These are phyloP conservation scores for Astrothelium macrocarpum DNA, from an alignment of 495 filamentous ascomycete species.

Conservation along the genomic window DNA sequence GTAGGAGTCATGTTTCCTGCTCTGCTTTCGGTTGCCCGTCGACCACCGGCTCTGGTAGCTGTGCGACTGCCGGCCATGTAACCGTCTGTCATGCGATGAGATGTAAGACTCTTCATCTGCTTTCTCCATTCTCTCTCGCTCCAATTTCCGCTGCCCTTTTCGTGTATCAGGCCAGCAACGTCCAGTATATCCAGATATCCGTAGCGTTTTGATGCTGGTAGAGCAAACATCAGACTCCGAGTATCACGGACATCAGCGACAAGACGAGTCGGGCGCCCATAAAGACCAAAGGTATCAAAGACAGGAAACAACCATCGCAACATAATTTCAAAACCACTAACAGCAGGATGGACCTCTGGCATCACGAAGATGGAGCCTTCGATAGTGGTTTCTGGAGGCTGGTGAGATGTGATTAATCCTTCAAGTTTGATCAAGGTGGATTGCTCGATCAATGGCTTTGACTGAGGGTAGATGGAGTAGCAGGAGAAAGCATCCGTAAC, in stretches of 20 bases:
- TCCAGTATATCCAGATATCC: conserved; percentile 87
- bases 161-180: conserved; percentile 66
- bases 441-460: conserved; percentile 83
- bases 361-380: conserved; percentile 97
- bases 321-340: conserved; percentile 93
- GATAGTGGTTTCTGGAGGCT: conserved; percentile 55
- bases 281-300: conserved; percentile 86
- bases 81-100: conserved; percentile 58
- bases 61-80: conserved; percentile 43
- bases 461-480: conserved; percentile 92
- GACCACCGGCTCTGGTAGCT: conserved; percentile 60
- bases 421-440: conserved; percentile 93
- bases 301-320: conserved; percentile 90
- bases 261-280: conserved; percentile 79
- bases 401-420: conserved; percentile 78
- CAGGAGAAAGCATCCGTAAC: conserved; percentile 84
- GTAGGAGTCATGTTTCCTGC: conserved; percentile 15
- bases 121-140: conserved; percentile 83
- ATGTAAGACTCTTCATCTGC: conserved; percentile 80
- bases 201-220: conserved; percentile 80
- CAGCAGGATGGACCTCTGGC: conserved; percentile 85
- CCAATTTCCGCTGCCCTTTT: conserved; percentile 68
- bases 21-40: conserved; percentile 29
- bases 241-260: conserved; percentile 78
- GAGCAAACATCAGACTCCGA: conserved; percentile 94